Evolutionary conservation across 2,329 filamentous ascomycete species (phyloP).

Genomic region (Aspergillus terreus): DNA sequence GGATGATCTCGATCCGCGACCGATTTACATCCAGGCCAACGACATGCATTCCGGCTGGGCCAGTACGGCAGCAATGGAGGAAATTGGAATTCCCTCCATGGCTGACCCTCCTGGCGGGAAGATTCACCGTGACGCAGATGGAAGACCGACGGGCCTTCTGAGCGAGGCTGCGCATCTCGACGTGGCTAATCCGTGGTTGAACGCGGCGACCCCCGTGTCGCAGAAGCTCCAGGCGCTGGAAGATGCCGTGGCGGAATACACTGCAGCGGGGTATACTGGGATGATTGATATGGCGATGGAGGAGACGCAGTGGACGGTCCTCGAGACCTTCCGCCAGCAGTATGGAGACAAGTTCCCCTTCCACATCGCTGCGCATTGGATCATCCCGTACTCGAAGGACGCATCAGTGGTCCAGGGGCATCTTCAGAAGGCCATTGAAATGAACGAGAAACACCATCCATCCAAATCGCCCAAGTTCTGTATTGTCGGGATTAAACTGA

Average conservation of each 20-base stretch:
- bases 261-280: conserved; percentile 46
- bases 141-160: conserved; percentile 44
- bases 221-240: conserved; percentile 42
- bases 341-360: conserved; percentile 34
- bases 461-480: conserved; percentile 39
- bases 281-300: conserved; percentile 54
- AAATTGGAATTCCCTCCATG: conserved; percentile 41
- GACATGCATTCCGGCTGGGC: conserved; percentile 53
- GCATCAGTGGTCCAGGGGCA: conserved; percentile 38
- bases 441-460: conserved; percentile 39
- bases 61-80: conserved; percentile 44
- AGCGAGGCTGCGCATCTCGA: conserved; percentile 45
- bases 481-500: conserved; percentile 49
- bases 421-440: conserved; percentile 44
- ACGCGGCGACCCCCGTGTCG: conserved; percentile 38
- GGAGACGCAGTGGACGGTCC: conserved; percentile 45
- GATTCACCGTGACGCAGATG: conserved; percentile 44
- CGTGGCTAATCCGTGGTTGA: conserved; percentile 47
- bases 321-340: conserved; percentile 37
- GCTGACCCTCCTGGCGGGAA: conserved; percentile 44
- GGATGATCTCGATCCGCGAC: conserved; percentile 46
- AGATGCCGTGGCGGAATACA: conserved; percentile 42
- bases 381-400: conserved; percentile 42
- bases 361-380: conserved; percentile 48
- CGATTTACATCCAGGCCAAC: conserved; percentile 48